Conservation (phyloP, 805 yeast species). For the Henningerozyma blattae region DNA sequence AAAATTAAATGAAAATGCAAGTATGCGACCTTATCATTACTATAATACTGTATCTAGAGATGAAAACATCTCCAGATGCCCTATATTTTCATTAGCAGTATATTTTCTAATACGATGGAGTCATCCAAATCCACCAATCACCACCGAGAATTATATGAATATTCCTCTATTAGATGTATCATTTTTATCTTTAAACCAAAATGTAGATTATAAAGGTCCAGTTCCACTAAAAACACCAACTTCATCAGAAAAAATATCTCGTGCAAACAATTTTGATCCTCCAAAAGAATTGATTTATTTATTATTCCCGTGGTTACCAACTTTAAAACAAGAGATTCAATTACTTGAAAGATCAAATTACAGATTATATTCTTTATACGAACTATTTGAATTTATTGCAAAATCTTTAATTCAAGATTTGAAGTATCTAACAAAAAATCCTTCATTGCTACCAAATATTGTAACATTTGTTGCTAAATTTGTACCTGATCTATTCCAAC, state of each 20-base stretch:
- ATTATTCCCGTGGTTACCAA: conserved; percentile 23
- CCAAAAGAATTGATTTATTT: conserved; percentile 13
- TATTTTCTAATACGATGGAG: conserved; percentile 23
- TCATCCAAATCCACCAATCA: conserved; percentile 16
- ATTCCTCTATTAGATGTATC: conserved; percentile 14
- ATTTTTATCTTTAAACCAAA: conserved; percentile 5
- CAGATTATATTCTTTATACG: conserved; percentile 21
- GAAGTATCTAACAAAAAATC: conserved; percentile 10
- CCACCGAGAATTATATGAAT: conserved; percentile 12
- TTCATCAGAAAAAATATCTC: conserved; percentile 5
- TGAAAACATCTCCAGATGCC: conserved; percentile 22
- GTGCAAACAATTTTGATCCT: conserved; percentile 16
- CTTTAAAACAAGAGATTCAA: conserved; percentile 16
- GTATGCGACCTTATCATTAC: conserved; percentile 18
- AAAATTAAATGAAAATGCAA: conserved; percentile 18
- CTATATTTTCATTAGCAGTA: conserved; percentile 22
- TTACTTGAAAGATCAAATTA: conserved; percentile 22
- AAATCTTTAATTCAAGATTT: conserved; percentile 21
- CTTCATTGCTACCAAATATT: conserved; percentile 17
- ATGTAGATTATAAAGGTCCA: background rate
- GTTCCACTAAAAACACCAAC: background rate
- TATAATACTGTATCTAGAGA: conserved; percentile 24
- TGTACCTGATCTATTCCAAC: conserved; percentile 19
- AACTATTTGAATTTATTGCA: conserved; percentile 23
- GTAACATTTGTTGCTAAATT: conserved; percentile 17